Conservation (phyloP, 2,329 filamentous ascomycete genomes). For the Chaetomium sp. region DNA sequence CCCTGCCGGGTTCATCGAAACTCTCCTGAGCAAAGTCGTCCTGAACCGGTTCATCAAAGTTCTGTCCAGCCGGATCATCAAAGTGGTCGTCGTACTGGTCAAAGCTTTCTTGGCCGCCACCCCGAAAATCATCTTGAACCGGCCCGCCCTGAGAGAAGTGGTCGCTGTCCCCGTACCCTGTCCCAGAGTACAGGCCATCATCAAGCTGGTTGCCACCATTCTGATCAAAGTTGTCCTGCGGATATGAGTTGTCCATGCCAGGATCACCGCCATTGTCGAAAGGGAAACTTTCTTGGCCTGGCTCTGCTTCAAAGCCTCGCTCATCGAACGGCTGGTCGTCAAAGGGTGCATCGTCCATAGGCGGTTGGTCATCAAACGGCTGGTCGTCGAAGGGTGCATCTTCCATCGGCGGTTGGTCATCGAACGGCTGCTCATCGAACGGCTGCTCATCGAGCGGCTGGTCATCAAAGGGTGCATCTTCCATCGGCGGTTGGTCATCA, state of each 20-base stretch:
- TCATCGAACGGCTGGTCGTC: not conserved
- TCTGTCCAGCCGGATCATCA: not conserved
- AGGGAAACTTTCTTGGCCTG: not conserved
- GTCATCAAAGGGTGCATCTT: not conserved
- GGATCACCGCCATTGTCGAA: not conserved
- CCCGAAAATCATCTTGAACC: no score
- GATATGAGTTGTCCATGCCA: not conserved
- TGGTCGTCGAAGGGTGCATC: not conserved
- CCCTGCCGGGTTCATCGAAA: not conserved
- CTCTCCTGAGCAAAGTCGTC: not conserved
- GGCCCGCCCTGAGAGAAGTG: not conserved
- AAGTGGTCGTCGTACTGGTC: constrained; percentile 4
- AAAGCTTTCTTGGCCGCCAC: not conserved
- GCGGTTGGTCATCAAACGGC: not conserved
- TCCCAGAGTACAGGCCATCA: not conserved
- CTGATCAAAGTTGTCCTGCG: constrained; percentile 2
- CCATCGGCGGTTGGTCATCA: not conserved
- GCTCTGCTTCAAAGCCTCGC: not conserved
- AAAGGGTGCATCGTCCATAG: not conserved
- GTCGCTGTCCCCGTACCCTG: not conserved
- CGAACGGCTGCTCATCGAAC: not conserved
- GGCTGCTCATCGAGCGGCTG: not conserved
- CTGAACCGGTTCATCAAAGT: not conserved
- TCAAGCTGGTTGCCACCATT: not conserved
- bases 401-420: not conserved